A percentile compares a stretch with the other conserved stretches of the same genome.
Evolutionary conservation across 495 filamentous ascomycete species (phyloP).

Genomic region (Aspergillus campestris): DNA sequence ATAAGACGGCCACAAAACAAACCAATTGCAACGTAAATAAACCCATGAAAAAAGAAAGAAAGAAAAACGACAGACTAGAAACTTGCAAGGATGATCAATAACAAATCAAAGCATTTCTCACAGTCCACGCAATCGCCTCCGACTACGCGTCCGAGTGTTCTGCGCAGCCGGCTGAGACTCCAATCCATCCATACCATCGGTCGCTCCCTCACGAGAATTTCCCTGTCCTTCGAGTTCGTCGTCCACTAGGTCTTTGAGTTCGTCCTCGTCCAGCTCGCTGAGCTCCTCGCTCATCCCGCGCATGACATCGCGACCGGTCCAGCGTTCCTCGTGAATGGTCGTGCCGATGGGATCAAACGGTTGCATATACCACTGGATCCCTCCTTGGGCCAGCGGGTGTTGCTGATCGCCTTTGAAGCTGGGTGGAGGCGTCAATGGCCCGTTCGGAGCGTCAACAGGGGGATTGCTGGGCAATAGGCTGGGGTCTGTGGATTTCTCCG

Average conservation of each 20-base stretch:
- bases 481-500: constrained; percentile 20
- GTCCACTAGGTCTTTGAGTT: constrained; percentile 57
- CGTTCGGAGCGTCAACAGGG: constrained; percentile 10
- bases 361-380: constrained; percentile 82
- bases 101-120: constrained; percentile 7
- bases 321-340: constrained; percentile 65
- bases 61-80: constrained; percentile 1
- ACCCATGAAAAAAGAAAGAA: not conserved
- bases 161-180: constrained; percentile 15
- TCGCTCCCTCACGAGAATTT: constrained; percentile 4
- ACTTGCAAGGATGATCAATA: constrained; percentile 9
- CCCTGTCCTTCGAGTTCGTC: constrained; percentile 27
- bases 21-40: too few relatives aligned
- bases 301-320: constrained; percentile 66
- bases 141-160: constrained; percentile 23
- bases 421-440: constrained; percentile 36
- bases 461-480: constrained; percentile 32
- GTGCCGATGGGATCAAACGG: constrained; percentile 73
- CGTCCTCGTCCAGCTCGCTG: constrained; percentile 81
- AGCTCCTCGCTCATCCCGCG: constrained; percentile 78
- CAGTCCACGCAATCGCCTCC: constrained; percentile 29
- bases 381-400: constrained; percentile 57
- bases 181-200: constrained; percentile 1
- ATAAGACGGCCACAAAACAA: too few relatives aligned
- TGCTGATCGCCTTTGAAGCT: constrained; percentile 43